A percentile compares a stretch with the other conserved stretches of the same genome.
Conservation (phyloP, 108 stramenopile genomes). For the Bacterosira constricta region DNA sequence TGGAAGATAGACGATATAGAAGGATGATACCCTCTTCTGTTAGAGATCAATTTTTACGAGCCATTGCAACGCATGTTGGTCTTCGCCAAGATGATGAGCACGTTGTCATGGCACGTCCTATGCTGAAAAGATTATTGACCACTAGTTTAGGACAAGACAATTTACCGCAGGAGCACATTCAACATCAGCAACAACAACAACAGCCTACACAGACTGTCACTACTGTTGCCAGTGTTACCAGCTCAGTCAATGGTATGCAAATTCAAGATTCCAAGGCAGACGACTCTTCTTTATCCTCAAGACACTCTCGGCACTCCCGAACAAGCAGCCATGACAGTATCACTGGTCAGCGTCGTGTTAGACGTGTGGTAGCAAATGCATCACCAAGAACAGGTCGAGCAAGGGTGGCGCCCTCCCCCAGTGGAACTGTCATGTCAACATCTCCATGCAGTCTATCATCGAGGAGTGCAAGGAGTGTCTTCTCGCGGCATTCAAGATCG, state of each 20-base stretch:
- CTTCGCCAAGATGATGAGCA: slow-evolving; percentile 28
- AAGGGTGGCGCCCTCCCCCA: slow-evolving; percentile 14
- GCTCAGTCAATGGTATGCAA: slow-evolving; percentile 14
- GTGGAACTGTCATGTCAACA: slow-evolving; percentile 15
- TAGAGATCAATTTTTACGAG: slow-evolving; percentile 37
- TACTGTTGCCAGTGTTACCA: slow-evolving; percentile 5
- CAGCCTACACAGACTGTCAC: neutral
- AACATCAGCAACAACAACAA: slow-evolving; percentile 12
- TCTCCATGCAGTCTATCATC: slow-evolving; percentile 42
- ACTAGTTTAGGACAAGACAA: slow-evolving; percentile 32
- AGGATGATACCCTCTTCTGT: slow-evolving; percentile 9
- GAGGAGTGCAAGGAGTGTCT: slow-evolving; percentile 26
- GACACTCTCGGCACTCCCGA: slow-evolving; percentile 28
- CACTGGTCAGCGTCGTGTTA: slow-evolving; percentile 2
- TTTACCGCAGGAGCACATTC: slow-evolving; percentile 8
- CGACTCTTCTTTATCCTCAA: slow-evolving; percentile 26
- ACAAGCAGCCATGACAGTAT: slow-evolving; percentile 40
- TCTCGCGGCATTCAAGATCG: slow-evolving; percentile 17
- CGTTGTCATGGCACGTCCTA: slow-evolving; percentile 34
- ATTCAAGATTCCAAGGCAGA: slow-evolving; percentile 14
- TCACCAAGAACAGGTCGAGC: slow-evolving; percentile 7
- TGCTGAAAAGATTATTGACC: slow-evolving; percentile 24
- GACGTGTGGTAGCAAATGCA: neutral
- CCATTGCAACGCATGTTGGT: slow-evolving; percentile 34
- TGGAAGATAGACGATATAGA: slow-evolving; percentile 48